Base-by-base conservation (phyloP, 805 yeast genomes). In the Candida taoyuanica region DNA sequence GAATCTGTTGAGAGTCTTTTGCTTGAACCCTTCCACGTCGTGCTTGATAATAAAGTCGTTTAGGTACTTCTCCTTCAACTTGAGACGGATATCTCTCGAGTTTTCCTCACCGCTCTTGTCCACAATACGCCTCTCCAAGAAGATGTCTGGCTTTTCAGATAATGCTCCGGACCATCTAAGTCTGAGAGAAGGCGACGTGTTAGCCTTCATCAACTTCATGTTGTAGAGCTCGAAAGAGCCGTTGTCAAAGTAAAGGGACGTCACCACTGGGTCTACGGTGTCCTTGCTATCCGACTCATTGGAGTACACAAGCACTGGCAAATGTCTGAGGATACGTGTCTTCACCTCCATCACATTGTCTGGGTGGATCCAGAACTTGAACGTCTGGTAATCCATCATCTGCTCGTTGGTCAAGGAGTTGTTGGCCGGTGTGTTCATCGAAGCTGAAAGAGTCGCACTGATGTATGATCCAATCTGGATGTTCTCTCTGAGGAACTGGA, bases 331-430 rank as follows among this genome's bases (percentile, higher is more conserved):
- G 48, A 91, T 85, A 43, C 88, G 79, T n/a, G 98, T 87, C 67
- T 91, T 91, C 39, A 89, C 96, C 65, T 91, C 98, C 96, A 91
- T 89, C 58, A 93, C 60, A 59, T 87, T 85, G 52, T 93, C 98
- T n/a, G 91, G 89, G 60, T 91, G 98, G 31, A 93, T 74, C 98
- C 98, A 91, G 62, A 91, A 91, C 64, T 85, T 87, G 63, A 81
- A 79, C 13, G 86, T 80, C 68, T 81, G 68, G 52, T 78, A 58
- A 34, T 62, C 64, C 25, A 54, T 46, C 26, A 59, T 59, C n/a
- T 45, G 31, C 7, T 44, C 43, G 14, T 26, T 36, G 16, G 46
- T 29, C 29, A 42, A 37, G 5, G 48, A 35, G 59, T 33, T 21
- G 31, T 40, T 29, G 33, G 17, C 42, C 21, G 42, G 43, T 5